These are phyloP conservation scores for Plasmodium falciparum DNA, from an alignment of 169 alveolate genomes.

Conservation along the genomic window DNA sequence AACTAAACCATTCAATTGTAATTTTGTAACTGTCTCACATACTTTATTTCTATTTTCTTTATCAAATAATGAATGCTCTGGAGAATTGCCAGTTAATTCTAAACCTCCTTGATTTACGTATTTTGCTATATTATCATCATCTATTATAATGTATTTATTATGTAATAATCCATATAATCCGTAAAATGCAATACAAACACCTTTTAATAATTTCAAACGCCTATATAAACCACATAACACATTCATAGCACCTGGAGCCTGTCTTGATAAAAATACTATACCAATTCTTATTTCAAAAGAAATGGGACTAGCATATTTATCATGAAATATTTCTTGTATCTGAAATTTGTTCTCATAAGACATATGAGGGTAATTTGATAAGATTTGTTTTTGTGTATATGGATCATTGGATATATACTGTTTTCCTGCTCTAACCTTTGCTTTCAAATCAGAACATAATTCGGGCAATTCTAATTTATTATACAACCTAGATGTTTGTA, in stretches of 20 bases:
- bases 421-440: constrained; percentile 79
- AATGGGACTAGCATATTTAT: constrained; percentile 69
- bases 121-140: constrained; percentile 90
- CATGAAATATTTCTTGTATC: constrained; percentile 82
- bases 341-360: constrained; percentile 77
- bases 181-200: constrained; percentile 91
- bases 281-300: constrained; percentile 88
- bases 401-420: constrained; percentile 89
- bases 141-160: constrained; percentile 90
- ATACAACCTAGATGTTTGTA: constrained; percentile 77
- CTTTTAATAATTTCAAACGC: constrained; percentile 86
- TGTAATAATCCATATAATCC: constrained; percentile 93
- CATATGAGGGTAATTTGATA: constrained; percentile 90
- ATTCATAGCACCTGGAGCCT: constrained; percentile 98
- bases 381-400: constrained; percentile 90
- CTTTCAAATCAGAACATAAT: constrained; percentile 79
- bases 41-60: constrained; percentile 81
- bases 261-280: constrained; percentile 94
- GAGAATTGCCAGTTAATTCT: constrained; percentile 93
- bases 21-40: constrained; percentile 85
- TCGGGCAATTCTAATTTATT: constrained; percentile 80
- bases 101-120: constrained; percentile 97
- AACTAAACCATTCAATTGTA: constrained; percentile 95
- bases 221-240: constrained; percentile 96
- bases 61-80: constrained; percentile 82